Base-by-base conservation (phyloP, 805 yeast genomes). In the Candida methanosorbosa region DNA sequence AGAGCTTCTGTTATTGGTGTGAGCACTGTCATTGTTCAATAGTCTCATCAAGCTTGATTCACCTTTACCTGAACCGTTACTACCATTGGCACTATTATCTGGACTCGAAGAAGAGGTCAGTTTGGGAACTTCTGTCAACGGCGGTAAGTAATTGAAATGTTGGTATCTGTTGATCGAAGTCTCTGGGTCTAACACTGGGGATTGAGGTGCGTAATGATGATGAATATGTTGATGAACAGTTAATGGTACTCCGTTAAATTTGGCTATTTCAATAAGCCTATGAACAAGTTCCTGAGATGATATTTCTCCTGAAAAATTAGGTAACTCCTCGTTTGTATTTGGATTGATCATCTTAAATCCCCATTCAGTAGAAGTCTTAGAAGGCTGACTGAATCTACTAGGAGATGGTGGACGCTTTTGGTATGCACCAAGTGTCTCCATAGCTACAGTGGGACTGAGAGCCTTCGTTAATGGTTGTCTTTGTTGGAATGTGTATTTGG, bases 171-270 rank as follows among this genome's bases (percentile, higher is more conserved):
- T 66, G 3, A 76, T 58, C 24, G 70, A 73, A 4, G 75, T 57
- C 35, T 75, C 81, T 5, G 75, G 72, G 35, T 70, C 73, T 16
- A 63, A 30, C 18, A 54, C 35, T 9, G 59, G 37, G 4, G 60
- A 40, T 28, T 67, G 69, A 3, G 74, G 68, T 7, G 68, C 65
- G 55, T 81, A 79, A 56, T 82, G 87, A 51, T 84, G 84, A 55
- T 83, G 90, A 30, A 81, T 77, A 54, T 84, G 95, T 53, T 86
- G 95, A 57, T 86, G 94, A 16, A 86, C 72, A 4, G 86, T 78
- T 12, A 86, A 66, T 30, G 72, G 67, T 29, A 81, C 59, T 15
- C 71, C 67, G 44, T 72, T 67, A 32, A 59, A 57, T 40, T 70
- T 75, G 0, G 88, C 88, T 34, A 77, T 67, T 24, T 72, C 70